A percentile compares a stretch with the other conserved stretches of the same genome.
Evolutionary conservation across 2,329 filamentous ascomycete genomes (phyloP).

Genomic region (Calonectria hawksworthii): DNA sequence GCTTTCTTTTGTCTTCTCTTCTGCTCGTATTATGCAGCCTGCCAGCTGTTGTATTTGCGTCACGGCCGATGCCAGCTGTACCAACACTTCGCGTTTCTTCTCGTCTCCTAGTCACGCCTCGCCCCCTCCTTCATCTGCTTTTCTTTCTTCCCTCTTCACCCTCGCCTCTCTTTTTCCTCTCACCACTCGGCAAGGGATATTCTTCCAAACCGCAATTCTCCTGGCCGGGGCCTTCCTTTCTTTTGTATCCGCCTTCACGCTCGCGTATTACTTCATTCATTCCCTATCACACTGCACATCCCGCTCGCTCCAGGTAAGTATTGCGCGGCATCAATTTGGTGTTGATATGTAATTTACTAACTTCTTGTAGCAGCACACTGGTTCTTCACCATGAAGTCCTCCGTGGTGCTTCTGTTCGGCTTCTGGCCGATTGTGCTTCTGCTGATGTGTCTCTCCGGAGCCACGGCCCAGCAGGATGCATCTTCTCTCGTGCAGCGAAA

Average conservation of each 20-base stretch:
- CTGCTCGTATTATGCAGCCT: conserved; percentile 14
- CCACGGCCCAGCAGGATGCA: conserved; percentile 19
- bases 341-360: background rate
- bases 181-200: conserved; percentile 1
- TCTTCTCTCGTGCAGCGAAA: conserved; percentile 24
- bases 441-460: conserved; percentile 35
- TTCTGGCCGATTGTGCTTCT: conserved; percentile 49
- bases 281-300: background rate
- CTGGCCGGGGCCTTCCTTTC: background rate
- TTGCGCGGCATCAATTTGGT: background rate
- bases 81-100: conserved; percentile 28
- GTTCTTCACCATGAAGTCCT: conserved; percentile 54
- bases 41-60: conserved; percentile 35
- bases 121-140: background rate
- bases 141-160: conserved; percentile 9
- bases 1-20: conserved; percentile 4
- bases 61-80: conserved; percentile 40
- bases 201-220: background rate
- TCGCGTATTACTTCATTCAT: background rate
- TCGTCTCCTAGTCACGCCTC: conserved; percentile 16
- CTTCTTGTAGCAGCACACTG: background rate
- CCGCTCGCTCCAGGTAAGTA: background rate
- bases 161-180: conserved; percentile 22
- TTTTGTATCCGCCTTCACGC: conserved; percentile 2
- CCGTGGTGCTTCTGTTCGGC: conserved; percentile 46